phyloP scores from a whole-genome alignment of 495 filamentous ascomycete species.

The Aspergillus carlsbadensis region DNA sequence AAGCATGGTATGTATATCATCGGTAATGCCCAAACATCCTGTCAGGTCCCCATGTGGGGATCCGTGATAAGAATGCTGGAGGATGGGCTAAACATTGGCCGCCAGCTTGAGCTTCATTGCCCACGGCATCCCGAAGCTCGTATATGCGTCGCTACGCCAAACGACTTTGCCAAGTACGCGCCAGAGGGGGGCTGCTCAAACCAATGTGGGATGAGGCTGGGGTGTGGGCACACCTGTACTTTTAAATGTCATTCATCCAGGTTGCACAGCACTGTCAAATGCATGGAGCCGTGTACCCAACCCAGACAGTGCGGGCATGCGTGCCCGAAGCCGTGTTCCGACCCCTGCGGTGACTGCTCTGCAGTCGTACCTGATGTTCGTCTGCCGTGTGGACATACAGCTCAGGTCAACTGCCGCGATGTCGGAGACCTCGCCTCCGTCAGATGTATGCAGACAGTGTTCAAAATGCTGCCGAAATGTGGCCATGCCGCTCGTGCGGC shows the following conservation, averaged over 20 bases:
- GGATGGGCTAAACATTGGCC: constrained; percentile 50
- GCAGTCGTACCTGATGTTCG: constrained; percentile 38
- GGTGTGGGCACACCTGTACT: constrained; percentile 70
- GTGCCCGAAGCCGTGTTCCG: constrained; percentile 63
- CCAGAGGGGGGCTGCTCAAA: constrained; percentile 73
- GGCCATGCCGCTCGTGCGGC: no score
- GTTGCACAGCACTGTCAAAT: constrained; percentile 66
- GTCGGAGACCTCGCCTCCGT: no score
- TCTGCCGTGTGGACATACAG: no score
- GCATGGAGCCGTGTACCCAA: constrained; percentile 60
- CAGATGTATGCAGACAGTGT: no score
- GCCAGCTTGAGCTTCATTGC: constrained; percentile 58
- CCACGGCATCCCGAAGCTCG: constrained; percentile 61
- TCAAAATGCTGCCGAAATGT: no score
- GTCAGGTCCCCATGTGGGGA: constrained; percentile 64
- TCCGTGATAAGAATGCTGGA: constrained; percentile 58
- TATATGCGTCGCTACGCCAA: constrained; percentile 56
- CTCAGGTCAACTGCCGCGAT: no score
- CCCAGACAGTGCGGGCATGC: constrained; percentile 57
- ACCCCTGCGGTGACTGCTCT: constrained; percentile 53
- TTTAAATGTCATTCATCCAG: constrained; percentile 67
- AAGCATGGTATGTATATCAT: constrained; percentile 84
- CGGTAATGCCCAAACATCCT: constrained; percentile 63
- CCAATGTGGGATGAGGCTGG: constrained; percentile 56
- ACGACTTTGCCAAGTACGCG: constrained; percentile 58